A percentile compares a stretch with the other conserved stretches of the same genome.
phyloP scores from a whole-genome alignment of 176 grass and related monocot genomes.

The Cenchrus americanus region DNA sequence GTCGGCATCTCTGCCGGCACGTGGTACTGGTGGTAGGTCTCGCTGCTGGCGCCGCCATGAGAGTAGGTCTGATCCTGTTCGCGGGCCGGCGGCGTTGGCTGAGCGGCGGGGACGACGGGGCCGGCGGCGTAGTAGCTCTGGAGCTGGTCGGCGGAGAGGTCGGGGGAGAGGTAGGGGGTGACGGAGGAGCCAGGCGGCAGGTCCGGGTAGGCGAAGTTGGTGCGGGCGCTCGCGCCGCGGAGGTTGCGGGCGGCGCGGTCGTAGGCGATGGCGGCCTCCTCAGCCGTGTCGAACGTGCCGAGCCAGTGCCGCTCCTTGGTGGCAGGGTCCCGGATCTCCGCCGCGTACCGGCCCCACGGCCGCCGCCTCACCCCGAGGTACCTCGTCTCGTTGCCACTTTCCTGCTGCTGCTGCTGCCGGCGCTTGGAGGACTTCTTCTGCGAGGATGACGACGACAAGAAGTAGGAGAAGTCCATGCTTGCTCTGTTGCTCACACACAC shows the following conservation, averaged over 20 bases:
- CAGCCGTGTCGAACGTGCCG: constrained; percentile 84
- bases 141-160: constrained; percentile 59
- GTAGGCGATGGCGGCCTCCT: constrained; percentile 87
- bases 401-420: constrained; percentile 50
- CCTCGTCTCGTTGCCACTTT: constrained; percentile 45
- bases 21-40: not conserved
- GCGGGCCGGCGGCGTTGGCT: not conserved
- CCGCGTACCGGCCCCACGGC: constrained; percentile 85
- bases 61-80: not conserved
- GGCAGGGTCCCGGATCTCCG: constrained; percentile 82
- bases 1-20: not conserved
- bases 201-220: constrained; percentile 91
- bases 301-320: constrained; percentile 93
- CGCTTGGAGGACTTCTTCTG: constrained; percentile 65
- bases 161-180: constrained; percentile 84
- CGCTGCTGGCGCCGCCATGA: not conserved
- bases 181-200: constrained; percentile 82
- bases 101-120: not conserved
- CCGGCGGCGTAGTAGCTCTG: constrained; percentile 16
- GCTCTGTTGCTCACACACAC: not conserved
- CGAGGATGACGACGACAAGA: constrained; percentile 37
- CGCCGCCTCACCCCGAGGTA: constrained; percentile 73
- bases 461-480: constrained; percentile 72
- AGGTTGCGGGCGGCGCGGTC: constrained; percentile 81
- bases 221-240: constrained; percentile 64